Base-by-base conservation (phyloP, 2,329 filamentous ascomycete genomes). In the Ascochyta pisi region DNA sequence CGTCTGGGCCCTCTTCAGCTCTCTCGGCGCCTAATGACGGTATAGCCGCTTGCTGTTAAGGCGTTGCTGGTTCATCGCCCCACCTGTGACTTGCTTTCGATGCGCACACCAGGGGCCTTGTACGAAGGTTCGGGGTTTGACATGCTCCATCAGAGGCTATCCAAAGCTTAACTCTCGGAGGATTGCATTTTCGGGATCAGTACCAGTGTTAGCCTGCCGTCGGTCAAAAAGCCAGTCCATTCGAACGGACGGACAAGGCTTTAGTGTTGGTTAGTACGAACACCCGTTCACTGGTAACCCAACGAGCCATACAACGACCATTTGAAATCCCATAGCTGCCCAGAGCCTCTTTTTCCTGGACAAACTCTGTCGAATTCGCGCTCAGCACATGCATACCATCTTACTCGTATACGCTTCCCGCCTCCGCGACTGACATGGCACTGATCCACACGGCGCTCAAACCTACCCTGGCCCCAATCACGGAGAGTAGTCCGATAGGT, bases 401-500 rank as follows among this genome's bases (percentile, higher is more conserved):
- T 43, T 42, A 24, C 31, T 37, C 41, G 19, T 31, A 55, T 8
- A 26, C n/a, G 9, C n/a, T 26, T 31, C 42, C 42, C 47, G 47
- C 47, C 41, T 56, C 37, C 42, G 53, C 53, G 46, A 55, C 42
- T 50, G 53, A 50, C 47, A 56, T 37, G 47, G 53, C 47, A 50
- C 42, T 50, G 47, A 50, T 56, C 53, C 53, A 56, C 47, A 47
- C 37, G 47, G 53, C 53, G 53, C 47, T 47, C 53, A 50, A 50
- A 50, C 47, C 43, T 37, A 50, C 26, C 37, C 42, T 50, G 42
- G 53, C 42, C 37, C 46, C 47, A 50, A 56, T 56, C 53, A 56
- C 53, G 53, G 53, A 56, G 53, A 19, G 37, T 31, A 56, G 27
- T 56, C 53, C 53, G 53, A 56, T 56, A 56, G 53, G 53, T 50